Conservation (phyloP, 305 asterid genomes). For the Nicotiana rustica region DNA sequence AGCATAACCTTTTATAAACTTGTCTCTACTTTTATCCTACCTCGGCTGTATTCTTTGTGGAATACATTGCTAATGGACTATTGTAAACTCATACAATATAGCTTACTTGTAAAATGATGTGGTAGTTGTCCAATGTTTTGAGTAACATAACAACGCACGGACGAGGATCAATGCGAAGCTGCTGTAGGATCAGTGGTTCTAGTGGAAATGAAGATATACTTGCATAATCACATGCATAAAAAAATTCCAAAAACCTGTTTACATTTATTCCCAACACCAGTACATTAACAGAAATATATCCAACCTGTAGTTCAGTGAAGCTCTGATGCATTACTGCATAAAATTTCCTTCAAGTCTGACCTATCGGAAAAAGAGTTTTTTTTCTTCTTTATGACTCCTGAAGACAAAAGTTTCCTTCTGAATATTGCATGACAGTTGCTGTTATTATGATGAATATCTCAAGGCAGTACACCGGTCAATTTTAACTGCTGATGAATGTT, state of each 20-base stretch:
- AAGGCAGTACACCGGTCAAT: neutral
- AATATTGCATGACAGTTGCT: neutral
- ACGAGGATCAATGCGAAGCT: neutral
- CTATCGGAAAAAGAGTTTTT: neutral
- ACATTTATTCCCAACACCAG: neutral
- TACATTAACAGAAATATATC: neutral
- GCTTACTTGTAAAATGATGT: neutral
- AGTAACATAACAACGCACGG: neutral
- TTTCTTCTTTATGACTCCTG: neutral
- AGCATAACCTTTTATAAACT: neutral
- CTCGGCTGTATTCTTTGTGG: neutral
- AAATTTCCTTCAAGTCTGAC: neutral
- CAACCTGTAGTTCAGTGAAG: conserved; percentile 6
- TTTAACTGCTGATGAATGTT: conserved; percentile 20
- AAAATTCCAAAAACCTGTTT: conserved; percentile 1
- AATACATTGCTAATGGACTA: neutral
- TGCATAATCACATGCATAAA: neutral
- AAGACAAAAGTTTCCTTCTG: neutral
- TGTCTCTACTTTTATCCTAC: neutral
- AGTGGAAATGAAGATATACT: conserved; percentile 8
- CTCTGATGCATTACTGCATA: neutral
- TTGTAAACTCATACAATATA: neutral
- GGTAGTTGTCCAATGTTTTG: neutral
- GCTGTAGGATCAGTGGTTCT: neutral
- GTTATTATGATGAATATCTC: neutral